Evolutionary conservation across 1,284 basidiomycete species (phyloP), one percentile per base, ranked within the genome.

Genomic region (Heterobasidion annosum): DNA sequence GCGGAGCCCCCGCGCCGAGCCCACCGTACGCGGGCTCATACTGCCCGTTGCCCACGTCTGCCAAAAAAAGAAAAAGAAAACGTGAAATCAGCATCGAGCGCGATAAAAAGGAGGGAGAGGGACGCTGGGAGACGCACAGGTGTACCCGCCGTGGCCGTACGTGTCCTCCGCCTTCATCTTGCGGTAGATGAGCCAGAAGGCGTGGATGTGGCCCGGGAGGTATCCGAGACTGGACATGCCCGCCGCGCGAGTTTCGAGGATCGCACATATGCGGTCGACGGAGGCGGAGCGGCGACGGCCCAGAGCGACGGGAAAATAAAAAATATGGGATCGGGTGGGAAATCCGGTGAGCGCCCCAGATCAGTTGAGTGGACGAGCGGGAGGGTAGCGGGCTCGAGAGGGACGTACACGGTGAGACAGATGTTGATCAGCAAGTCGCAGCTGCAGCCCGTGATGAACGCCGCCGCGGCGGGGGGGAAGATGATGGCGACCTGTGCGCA

Each of bases 361-460:
- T 4, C 35, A 54, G 44, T 12, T 2, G 12, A 32, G n/a, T n/a
- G 3, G 12, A 25, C 12, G 12, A 16, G 46, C 46, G 19, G 12
- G 46, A 15, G 19, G 46, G 19, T 2, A 19, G 13, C 15, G 18
- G 18, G 18, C 18, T 18, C 18, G 12, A 34, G 43, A 13, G 47
- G 52, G 37, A 68, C 81, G 55, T 65, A 86, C 81, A 85, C 68
- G 0, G 89, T 92, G 62, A 92, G 69, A 54, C 78, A 69, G 57
- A 91, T 80, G 71, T 89, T 91, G 73, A 93, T 91, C 59, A 91
- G 75, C 43, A 91, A 73, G 67, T 91, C 88, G 64, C 85, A 89
- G 54, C 78, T 77, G 68, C 88, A 91, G 25, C 89, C 89, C 1
- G 88, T 83, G 59, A 92, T 74, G 64, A 91, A 82, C 1, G 73